Percentiles rank a stretch among this genome's conserved stretches.
These are phyloP conservation scores for Penicillium crustosum DNA, from an alignment of 2,329 filamentous ascomycete genomes.

Conservation along the genomic window DNA sequence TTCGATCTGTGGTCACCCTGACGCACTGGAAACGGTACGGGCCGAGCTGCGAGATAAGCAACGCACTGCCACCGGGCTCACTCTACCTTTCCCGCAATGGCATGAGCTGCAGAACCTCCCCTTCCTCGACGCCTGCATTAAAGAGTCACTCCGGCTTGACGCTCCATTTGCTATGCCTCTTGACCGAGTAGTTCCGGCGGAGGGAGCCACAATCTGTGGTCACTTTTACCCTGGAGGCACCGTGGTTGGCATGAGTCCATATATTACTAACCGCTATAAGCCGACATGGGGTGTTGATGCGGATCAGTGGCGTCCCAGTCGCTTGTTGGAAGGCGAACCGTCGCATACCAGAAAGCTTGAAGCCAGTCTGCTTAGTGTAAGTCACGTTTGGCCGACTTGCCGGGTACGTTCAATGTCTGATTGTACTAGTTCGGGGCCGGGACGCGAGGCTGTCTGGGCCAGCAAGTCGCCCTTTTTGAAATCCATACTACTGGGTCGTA, in stretches of 20 bases:
- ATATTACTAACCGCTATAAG: slow-evolving; percentile 9
- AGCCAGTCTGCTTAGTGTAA: slow-evolving; percentile 7
- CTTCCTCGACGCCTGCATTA: slow-evolving; percentile 8
- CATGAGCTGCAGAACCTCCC: slow-evolving; percentile 8
- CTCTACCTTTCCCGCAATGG: slow-evolving; percentile 4
- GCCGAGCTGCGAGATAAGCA: slow-evolving; percentile 7
- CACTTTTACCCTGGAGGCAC: slow-evolving; percentile 8
- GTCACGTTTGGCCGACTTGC: not conserved
- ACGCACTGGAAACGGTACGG: slow-evolving; percentile 7
- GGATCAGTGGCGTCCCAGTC: slow-evolving; percentile 8
- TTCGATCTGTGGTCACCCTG: slow-evolving; percentile 8
- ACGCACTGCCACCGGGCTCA: slow-evolving; percentile 4
- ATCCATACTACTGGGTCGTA: slow-evolving; percentile 9
- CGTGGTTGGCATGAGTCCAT: slow-evolving; percentile 9
- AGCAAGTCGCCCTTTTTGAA: slow-evolving; percentile 4
- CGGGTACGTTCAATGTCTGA: slow-evolving; percentile 5
- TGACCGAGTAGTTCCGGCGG: slow-evolving; percentile 4
- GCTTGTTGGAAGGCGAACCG: slow-evolving; percentile 6
- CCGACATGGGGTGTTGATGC: slow-evolving; percentile 7
- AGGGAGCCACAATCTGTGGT: slow-evolving; percentile 6
- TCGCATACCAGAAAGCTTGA: slow-evolving; percentile 9
- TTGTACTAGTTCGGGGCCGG: slow-evolving; percentile 7
- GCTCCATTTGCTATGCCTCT: slow-evolving; percentile 9
- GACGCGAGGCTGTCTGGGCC: slow-evolving; percentile 9
- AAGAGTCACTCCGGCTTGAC: slow-evolving; percentile 8